These are phyloP conservation scores for Phytophthora niederhauseri DNA, from an alignment of 352 stramenopile genomes.

Conservation along the genomic window DNA sequence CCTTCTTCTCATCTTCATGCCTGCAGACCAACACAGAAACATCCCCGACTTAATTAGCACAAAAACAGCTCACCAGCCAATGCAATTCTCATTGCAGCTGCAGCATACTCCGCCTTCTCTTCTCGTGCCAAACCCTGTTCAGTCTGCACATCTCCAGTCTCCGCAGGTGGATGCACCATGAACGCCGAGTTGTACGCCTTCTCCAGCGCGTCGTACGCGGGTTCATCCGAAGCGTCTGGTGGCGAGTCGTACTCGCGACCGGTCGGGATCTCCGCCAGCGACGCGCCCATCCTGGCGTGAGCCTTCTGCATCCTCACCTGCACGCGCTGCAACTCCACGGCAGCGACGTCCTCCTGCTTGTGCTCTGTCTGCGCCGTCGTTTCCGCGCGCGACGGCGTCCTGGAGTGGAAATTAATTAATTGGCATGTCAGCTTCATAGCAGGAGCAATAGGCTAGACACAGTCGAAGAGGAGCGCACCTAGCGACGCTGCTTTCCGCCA, in stretches of 20 bases:
- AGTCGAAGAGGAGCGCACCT: slow-evolving; percentile 13
- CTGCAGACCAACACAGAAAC: slow-evolving; percentile 10
- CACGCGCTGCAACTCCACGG: slow-evolving; percentile 40
- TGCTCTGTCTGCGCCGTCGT: background rate
- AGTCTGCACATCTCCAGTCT: slow-evolving; percentile 6
- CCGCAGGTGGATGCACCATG: slow-evolving; percentile 23
- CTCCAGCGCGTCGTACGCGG: slow-evolving; percentile 57
- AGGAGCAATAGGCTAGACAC: background rate
- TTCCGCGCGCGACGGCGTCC: slow-evolving; percentile 4
- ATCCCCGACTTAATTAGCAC: slow-evolving; percentile 10
- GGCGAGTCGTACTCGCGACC: slow-evolving; percentile 62
- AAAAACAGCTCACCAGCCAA: background rate
- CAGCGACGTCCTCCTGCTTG: background rate
- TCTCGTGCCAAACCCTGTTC: slow-evolving; percentile 4
- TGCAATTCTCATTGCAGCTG: slow-evolving; percentile 14
- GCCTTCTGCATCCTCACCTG: slow-evolving; percentile 52
- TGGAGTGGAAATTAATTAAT: background rate
- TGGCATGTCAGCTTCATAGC: background rate
- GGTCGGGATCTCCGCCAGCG: slow-evolving; percentile 43
- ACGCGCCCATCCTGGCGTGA: slow-evolving; percentile 35
- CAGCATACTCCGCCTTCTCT: slow-evolving; percentile 19
- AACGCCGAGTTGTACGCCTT: slow-evolving; percentile 68
- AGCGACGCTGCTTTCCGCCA: slow-evolving; percentile 22
- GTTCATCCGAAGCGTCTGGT: slow-evolving; percentile 40
- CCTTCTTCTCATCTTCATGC: slow-evolving; percentile 1